Evolutionary conservation across 2,329 filamentous ascomycete species (phyloP), one percentile per base, ranked within the genome.

Genomic region (Penicillium sumatraense): DNA sequence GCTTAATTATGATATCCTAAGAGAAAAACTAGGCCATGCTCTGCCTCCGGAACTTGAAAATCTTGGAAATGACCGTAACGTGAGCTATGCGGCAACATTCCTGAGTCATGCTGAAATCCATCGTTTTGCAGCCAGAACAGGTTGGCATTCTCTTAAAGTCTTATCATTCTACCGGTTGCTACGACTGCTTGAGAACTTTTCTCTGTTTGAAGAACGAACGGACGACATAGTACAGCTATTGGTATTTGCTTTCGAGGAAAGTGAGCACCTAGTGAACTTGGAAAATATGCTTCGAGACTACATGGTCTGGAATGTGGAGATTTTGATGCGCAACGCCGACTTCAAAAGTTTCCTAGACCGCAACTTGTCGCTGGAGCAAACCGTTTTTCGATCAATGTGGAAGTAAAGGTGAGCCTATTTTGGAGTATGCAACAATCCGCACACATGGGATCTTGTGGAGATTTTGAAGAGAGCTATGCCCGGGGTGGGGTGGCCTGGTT

Each of bases 241-340:
- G 27, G 47, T 23, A 38, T 60, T 60, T 58, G 29, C 51, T 47
- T 60, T 58, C 33, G 20, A 55, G 45, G 54, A 58, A 27, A 60
- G 58, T 46, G 18, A 54, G 47, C 40, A 53, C 6, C 58, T 58
- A 16, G 6, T 18, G 9, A 38, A 38, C 18, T 21, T 38, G 35
- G 35, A 54, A 56, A 24, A 26, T n/a, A 44, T 60, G 13, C 47
- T 58, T 11, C 9, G 27, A 54, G 47, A 62, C 41, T 60, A 60
- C 10, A 49, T 41, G 16, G 44, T 29, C 24, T 62, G 51, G 55
- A 62, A 62, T 57, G 21, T 60, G 21, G 56, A 59, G 47, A 51
- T 54, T 24, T 31, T 62, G 23, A 60, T 54, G 42, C 24, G 40
- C 48, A 49, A 60, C 35, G 41, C 53, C 42, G 55, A 57, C 40